Evolutionary conservation across 2,329 filamentous ascomycete genomes (phyloP), one percentile per base, ranked within the genome.

Genomic region (Magnaporthales sp.): DNA sequence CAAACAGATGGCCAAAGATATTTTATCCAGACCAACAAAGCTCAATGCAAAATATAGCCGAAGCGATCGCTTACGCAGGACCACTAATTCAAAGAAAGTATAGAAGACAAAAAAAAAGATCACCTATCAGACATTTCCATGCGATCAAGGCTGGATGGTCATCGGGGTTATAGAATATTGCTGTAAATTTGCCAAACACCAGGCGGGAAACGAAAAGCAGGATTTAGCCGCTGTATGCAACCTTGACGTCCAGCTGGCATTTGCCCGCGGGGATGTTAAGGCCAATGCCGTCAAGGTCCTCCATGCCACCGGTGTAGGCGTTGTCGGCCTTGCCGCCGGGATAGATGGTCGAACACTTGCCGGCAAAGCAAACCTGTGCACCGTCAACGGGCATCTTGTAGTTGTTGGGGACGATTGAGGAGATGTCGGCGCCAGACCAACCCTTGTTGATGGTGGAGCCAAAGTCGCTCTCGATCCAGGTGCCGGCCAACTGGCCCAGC

Each of bases 401-500:
- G 65, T 70, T 68, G 70, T 78, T 75, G 31, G 81, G 75, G 58
- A 83, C 80, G 10, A 85, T 77, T 67, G 78, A 78, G 4, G 81
- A 84, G 69, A 79, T 81, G 67, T 85, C 83, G 67, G 79, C 80
- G 56, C 83, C 83, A 3, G 80, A 83, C 79, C 80, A 83, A 66
- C 73, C 75, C n/a, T 70, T 66, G 79, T 85, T 85, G 75, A 74
- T 74, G 0, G 68, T 46, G 76, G 78, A 80, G 68, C 69, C 80
- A 62, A 80, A 79, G 75, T 85, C 83, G 66, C 79, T 81, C 77
- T 85, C 83, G 73, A 78, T 70, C 83, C 83, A 85, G 67, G 78
- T 78, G 69, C 75, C 75, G 64, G 77, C 77, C 67, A 75, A 80
- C 72, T 81, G 77, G 68, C 81, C 81, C 63, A 71, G 69, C 2